phyloP scores from a whole-genome alignment of 2,329 filamentous ascomycete genomes.

The Neofusicoccum kwambonambiense region DNA sequence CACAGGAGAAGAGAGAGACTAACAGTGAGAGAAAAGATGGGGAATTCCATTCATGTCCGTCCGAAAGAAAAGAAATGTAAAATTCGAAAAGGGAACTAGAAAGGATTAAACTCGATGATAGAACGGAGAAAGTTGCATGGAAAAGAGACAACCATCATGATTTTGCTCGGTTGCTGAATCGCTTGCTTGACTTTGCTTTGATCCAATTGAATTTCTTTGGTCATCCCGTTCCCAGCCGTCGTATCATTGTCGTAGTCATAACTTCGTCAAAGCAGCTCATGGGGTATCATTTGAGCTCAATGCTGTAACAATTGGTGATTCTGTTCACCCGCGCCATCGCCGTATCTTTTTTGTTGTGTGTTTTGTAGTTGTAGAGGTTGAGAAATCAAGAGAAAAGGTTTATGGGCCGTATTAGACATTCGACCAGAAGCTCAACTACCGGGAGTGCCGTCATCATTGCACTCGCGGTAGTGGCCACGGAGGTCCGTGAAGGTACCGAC shows the following conservation, averaged over 20 bases:
- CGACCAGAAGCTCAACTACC: neutral
- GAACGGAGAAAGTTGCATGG: neutral
- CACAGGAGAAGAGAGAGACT: constrained; percentile 1
- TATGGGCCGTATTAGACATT: neutral
- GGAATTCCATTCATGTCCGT: neutral
- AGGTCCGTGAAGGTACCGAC: neutral
- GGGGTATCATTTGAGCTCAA: constrained; percentile 12
- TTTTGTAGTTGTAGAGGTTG: neutral
- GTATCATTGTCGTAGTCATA: constrained; percentile 11
- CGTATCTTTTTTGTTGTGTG: neutral
- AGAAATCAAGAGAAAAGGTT: neutral
- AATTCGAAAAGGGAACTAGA: neutral
- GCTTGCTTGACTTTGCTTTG: constrained; percentile 3
- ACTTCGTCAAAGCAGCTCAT: constrained; percentile 15
- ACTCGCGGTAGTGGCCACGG: neutral
- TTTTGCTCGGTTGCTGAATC: neutral
- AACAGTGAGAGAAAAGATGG: neutral
- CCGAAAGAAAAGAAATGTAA: neutral
- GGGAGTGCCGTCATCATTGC: neutral
- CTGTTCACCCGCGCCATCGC: neutral
- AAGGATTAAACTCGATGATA: neutral
- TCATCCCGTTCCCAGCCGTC: neutral
- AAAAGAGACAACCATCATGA: neutral
- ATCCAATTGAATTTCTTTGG: neutral
- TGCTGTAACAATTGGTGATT: constrained; percentile 1